phyloP scores from a whole-genome alignment of 768 basidiomycete species.

The Lyophyllum atratum region DNA sequence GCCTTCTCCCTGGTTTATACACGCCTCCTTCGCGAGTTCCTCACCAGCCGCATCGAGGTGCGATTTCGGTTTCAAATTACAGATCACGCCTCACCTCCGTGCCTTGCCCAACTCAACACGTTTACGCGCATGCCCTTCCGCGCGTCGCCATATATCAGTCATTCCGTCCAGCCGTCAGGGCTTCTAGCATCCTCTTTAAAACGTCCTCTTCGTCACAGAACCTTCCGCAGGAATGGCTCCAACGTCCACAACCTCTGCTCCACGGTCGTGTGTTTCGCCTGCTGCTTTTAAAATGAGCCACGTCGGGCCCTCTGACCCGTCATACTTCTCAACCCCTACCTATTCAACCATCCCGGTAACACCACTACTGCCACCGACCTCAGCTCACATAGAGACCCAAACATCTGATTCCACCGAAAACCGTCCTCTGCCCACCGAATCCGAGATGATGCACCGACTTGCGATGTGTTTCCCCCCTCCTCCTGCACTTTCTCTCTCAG shows the following conservation, averaged over 20 bases:
- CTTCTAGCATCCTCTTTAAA: background rate
- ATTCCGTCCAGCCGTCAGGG: slow-evolving; percentile 4
- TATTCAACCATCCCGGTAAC: slow-evolving; percentile 12
- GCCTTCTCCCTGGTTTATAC: background rate
- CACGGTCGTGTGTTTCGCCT: slow-evolving; percentile 10
- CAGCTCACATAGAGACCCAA: background rate
- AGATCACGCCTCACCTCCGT: slow-evolving; percentile 1
- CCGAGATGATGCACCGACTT: slow-evolving; percentile 28
- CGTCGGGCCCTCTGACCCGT: slow-evolving; percentile 8
- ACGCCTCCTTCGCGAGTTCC: background rate
- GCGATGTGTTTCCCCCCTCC: slow-evolving; percentile 30
- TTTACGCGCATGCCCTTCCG: slow-evolving; percentile 11
- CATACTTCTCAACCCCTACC: slow-evolving; percentile 15
- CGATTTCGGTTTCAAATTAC: slow-evolving; percentile 2
- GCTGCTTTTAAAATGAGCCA: slow-evolving; percentile 11
- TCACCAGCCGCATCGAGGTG: background rate
- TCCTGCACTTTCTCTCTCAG: slow-evolving; percentile 22
- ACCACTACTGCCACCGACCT: slow-evolving; percentile 6
- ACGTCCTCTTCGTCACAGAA: background rate
- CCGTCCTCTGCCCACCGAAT: background rate
- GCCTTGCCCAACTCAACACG: slow-evolving; percentile 9
- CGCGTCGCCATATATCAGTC: slow-evolving; percentile 10
- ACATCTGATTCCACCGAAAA: background rate
- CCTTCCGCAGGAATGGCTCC: slow-evolving; percentile 7
- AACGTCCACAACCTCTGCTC: slow-evolving; percentile 15